Conservation (phyloP, 139 green algal species). For the Chlamydomonas schloesseri region DNA sequence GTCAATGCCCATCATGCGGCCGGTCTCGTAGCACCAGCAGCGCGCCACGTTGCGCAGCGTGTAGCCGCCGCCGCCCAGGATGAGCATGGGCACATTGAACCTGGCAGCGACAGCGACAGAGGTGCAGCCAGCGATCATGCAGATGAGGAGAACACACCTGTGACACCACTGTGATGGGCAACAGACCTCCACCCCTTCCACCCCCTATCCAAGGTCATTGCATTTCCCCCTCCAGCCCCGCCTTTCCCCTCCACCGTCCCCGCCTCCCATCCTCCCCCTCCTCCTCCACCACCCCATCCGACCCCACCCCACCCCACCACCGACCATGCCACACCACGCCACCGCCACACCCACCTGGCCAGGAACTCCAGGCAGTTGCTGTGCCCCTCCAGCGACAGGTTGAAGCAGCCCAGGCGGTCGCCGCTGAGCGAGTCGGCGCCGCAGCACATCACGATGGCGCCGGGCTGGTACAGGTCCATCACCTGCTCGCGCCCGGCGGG, state of each 20-base stretch:
- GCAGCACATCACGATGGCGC: conserved; percentile 96
- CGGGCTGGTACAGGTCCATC: conserved; percentile 97
- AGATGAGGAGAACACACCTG: too few species aligned
- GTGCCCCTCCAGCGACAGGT: conserved; percentile 91
- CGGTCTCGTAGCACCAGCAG: conserved; percentile 99
- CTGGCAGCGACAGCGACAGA: too few species aligned
- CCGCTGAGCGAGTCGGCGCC: conserved; percentile 95
- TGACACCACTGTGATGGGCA: too few species aligned
- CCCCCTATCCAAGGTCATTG: too few species aligned
- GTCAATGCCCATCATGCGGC: conserved; percentile 85
- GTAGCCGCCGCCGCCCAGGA: conserved; percentile 97
- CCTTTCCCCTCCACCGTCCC: too few species aligned
- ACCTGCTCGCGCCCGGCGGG: conserved; percentile 71
- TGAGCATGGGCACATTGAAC: conserved; percentile 95
- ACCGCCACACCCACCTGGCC: conserved; percentile 61
- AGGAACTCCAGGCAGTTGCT: conserved; percentile 98
- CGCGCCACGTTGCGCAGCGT: conserved; percentile 98
- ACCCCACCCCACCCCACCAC: not conserved
- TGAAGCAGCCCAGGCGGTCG: conserved; percentile 99
- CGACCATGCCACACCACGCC: not conserved
- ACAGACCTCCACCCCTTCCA: too few species aligned
- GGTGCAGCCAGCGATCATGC: too few species aligned
- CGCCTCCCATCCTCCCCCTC: too few species aligned
- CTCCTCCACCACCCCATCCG: too few species aligned
- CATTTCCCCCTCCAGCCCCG: too few species aligned